phyloP scores from a whole-genome alignment of 331 rosid species.

The Malus hybrid region DNA sequence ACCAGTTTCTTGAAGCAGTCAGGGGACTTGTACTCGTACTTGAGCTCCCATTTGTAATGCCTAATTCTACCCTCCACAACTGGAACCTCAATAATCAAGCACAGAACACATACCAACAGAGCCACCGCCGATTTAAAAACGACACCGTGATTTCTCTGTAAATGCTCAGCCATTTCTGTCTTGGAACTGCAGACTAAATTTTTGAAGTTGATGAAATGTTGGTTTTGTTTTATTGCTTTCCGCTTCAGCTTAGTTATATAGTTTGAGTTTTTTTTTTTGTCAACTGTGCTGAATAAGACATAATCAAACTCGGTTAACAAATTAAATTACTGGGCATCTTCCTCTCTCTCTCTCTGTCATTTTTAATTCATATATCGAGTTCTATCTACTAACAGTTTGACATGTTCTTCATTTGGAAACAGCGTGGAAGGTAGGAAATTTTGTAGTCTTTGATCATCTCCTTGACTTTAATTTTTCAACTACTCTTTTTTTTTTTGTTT shows the following conservation, averaged over 20 bases:
- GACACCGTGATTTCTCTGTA: not conserved
- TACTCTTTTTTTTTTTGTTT: no score
- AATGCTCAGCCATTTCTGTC: conserved; percentile 17
- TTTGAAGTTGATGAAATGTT: not conserved
- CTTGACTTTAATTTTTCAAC: no score
- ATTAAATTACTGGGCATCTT: not conserved
- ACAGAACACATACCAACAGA: conserved; percentile 16
- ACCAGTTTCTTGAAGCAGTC: conserved; percentile 71
- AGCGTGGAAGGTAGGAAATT: no score
- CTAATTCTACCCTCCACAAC: conserved; percentile 44
- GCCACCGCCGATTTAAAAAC: conserved; percentile 16
- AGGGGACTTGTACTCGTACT: conserved; percentile 63
- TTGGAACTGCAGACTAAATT: not conserved
- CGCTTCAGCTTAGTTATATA: not conserved
- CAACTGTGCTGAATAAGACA: not conserved
- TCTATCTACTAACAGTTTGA: no score
- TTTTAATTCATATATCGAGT: no score
- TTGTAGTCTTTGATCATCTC: no score
- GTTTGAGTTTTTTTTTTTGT: not conserved
- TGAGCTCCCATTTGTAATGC: conserved; percentile 66
- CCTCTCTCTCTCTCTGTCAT: not conserved
- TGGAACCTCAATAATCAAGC: conserved; percentile 15
- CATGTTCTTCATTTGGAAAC: no score
- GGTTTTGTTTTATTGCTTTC: not conserved
- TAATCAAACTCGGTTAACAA: not conserved